Evolutionary conservation across 306 rosid species (phyloP).

Genomic region (Arachis stenosperma): DNA sequence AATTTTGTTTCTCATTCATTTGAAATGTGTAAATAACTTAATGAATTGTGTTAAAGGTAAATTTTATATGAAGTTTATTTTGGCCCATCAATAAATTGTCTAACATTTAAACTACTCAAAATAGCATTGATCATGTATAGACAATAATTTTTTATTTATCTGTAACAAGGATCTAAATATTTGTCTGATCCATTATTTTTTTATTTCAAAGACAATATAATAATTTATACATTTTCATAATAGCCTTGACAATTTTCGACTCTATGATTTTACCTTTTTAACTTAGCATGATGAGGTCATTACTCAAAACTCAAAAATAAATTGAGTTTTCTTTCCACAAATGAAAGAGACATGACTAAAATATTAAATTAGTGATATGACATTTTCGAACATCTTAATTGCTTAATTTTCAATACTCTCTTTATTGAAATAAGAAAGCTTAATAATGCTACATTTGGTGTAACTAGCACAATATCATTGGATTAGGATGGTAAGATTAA

Average conservation of each 20-base stretch:
- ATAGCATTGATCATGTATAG: conserved; percentile 28
- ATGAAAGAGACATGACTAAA: conserved; percentile 34
- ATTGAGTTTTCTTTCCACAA: not conserved
- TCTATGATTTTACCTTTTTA: conserved; percentile 27
- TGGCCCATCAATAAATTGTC: no score
- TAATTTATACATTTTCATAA: conserved; percentile 36
- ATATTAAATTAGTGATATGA: conserved; percentile 15
- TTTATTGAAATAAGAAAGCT: no score
- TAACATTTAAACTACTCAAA: conserved; percentile 27
- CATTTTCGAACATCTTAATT: conserved; percentile 24
- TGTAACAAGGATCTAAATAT: conserved; percentile 35
- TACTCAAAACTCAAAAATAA: conserved; percentile 8
- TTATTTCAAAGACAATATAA: conserved; percentile 16
- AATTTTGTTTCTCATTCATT: no score
- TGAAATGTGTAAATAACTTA: no score
- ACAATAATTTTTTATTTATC: conserved; percentile 27
- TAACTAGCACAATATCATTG: not conserved
- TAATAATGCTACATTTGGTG: no score
- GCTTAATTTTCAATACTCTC: conserved; percentile 31
- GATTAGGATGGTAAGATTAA: no score
- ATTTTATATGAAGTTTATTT: no score
- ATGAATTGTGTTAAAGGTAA: no score
- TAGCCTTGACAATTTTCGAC: conserved; percentile 29
- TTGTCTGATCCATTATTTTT: conserved; percentile 19
- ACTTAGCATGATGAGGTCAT: conserved; percentile 22